Conservation (phyloP, 176 grass and related monocot genomes). For the Panicum miliaceum region DNA sequence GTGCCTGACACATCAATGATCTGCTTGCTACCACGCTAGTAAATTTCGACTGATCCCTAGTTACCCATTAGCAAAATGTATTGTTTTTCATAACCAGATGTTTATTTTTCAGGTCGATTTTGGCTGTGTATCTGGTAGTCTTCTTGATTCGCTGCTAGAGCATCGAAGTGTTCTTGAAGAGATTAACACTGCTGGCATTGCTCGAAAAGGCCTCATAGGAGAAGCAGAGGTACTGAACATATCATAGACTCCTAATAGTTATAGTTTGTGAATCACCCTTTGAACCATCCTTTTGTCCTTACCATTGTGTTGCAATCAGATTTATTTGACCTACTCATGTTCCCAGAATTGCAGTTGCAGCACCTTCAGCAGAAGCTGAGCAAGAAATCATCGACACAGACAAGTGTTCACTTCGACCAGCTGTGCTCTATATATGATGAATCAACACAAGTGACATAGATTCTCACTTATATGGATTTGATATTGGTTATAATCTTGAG, state of each 20-base stretch:
- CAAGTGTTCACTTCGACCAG: constrained; percentile 36
- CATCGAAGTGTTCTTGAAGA: constrained; percentile 68
- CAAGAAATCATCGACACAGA: constrained; percentile 46
- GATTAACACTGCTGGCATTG: constrained; percentile 66
- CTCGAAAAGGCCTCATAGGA: constrained; percentile 54
- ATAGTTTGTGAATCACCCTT: background rate
- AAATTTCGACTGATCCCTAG: background rate
- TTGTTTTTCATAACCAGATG: constrained; percentile 6
- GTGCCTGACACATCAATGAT: constrained; percentile 72
- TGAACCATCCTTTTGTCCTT: constrained; percentile 26
- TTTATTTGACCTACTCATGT: background rate
- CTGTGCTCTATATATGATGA: constrained; percentile 64
- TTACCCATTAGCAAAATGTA: constrained; percentile 16
- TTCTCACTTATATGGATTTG: constrained; percentile 63
- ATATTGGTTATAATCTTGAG: constrained; percentile 72
- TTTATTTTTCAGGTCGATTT: constrained; percentile 71
- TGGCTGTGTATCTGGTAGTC: constrained; percentile 74
- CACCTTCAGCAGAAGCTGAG: constrained; percentile 69
- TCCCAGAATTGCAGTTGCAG: constrained; percentile 45
- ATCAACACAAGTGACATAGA: constrained; percentile 65
- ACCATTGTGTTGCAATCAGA: background rate
- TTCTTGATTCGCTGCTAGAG: constrained; percentile 75
- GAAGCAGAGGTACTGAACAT: constrained; percentile 63
- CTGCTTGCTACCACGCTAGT: constrained; percentile 74
- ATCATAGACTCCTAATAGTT: background rate